Evolutionary conservation across 768 basidiomycete genomes (phyloP), one percentile per base, ranked within the genome.

Genomic region (Mycena venus): DNA sequence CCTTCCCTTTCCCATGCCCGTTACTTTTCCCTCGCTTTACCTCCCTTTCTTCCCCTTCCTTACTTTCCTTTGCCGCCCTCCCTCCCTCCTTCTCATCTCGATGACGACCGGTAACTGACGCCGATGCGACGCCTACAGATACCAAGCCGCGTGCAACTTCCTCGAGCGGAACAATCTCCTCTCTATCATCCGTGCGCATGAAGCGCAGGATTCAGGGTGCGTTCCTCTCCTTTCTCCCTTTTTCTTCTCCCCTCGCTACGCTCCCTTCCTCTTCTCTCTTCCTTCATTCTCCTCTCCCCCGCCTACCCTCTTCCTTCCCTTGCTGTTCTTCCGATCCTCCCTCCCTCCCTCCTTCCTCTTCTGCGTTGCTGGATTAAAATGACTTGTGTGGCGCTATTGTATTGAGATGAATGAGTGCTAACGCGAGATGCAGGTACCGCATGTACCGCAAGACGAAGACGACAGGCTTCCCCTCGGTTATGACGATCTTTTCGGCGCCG

Each of bases 391-490:
- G n/a, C n/a, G n/a, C n/a, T n/a, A n/a, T n/a, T n/a, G n/a, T n/a
- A n/a, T n/a, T n/a, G n/a, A n/a, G n/a, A n/a, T n/a, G n/a, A n/a
- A n/a, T n/a, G n/a, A n/a, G 17, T 55, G 19, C 63, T 75, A 27
- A 71, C 38, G 11, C 44, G 1, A 19, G 32, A 14, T 10, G 10
- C 9, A 96, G 96, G 15, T 98, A 98, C 82, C 95, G 97, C 64
- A 99, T 99, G 98, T 99, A 99, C 82, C 95, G 97, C 77, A 99
- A 99, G 85, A 99, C 98, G 8, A 96, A 96, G 84, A 95, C 96
- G 31, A 99, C 97, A 0, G 97, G 98, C 12, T 99, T 99, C 88
- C 98, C 98, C 21, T 98, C 97, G 12, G 96, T 99, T 68, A 99
- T 99, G 97, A 99, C 98, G 27, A 97, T 99, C 79, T 99, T 99